These are phyloP conservation scores for Knoxia roxburghii DNA, from an alignment of 257 asterid species.

Conservation along the genomic window DNA sequence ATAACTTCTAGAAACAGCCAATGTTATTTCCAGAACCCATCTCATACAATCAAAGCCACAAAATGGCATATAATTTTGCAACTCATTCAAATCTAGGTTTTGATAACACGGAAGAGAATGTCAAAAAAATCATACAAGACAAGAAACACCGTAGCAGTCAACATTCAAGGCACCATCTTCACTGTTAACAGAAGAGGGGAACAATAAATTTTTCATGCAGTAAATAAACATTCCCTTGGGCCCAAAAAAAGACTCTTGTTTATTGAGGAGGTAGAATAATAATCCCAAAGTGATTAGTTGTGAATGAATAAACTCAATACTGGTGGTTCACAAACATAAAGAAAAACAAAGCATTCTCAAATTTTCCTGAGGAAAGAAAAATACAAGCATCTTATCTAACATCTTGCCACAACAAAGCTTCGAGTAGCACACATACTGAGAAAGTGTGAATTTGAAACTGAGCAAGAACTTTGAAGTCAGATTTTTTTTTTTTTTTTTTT, in stretches of 20 bases:
- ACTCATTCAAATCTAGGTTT: not conserved
- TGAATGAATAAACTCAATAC: no score
- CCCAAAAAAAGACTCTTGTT: no score
- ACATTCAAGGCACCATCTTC: not conserved
- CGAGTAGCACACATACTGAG: not conserved
- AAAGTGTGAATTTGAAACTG: not conserved
- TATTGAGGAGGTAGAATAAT: no score
- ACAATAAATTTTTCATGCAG: not conserved
- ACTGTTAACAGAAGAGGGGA: not conserved
- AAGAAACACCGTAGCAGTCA: not conserved
- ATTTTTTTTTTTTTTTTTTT: no score
- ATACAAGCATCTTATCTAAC: not conserved
- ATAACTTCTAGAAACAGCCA: constrained; percentile 1
- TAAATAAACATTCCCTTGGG: not conserved
- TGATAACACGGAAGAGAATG: not conserved
- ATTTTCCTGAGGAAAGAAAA: no score
- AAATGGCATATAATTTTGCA: not conserved
- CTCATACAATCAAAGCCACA: constrained; percentile 3
- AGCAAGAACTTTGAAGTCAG: no score
- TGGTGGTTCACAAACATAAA: no score
- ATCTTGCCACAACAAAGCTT: not conserved
- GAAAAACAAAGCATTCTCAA: no score
- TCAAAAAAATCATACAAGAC: not conserved
- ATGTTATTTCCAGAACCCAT: not conserved
- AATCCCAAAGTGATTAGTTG: no score